phyloP scores from a whole-genome alignment of 202 grass and related monocot species.

The Panicum virgatum region DNA sequence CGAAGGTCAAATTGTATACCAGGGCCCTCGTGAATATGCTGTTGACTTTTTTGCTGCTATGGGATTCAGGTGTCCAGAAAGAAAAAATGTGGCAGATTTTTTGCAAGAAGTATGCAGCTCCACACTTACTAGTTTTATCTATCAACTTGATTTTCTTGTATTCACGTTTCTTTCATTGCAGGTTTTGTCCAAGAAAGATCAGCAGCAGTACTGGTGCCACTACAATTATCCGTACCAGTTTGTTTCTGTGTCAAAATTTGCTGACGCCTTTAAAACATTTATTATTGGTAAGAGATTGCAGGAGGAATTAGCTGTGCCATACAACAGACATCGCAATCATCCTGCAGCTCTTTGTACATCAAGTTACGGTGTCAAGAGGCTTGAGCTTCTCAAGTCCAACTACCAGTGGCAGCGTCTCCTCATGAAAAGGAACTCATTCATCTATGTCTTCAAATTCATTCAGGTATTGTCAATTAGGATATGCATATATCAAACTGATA shows the following conservation, averaged over 20 bases:
- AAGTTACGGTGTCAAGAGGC: constrained; percentile 81
- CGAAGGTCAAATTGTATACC: constrained; percentile 96
- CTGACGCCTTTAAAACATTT: constrained; percentile 80
- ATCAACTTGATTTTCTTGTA: constrained; percentile 6
- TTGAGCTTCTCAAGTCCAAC: constrained; percentile 94
- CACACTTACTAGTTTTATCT: background rate
- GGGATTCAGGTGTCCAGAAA: constrained; percentile 94
- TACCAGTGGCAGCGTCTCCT: constrained; percentile 91
- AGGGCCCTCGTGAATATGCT: constrained; percentile 79
- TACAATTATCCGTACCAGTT: constrained; percentile 89
- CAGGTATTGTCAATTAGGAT: constrained; percentile 63
- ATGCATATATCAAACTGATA: constrained; percentile 5
- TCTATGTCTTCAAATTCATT: constrained; percentile 99
- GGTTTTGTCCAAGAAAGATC: constrained; percentile 99
- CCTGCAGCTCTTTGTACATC: constrained; percentile 88
- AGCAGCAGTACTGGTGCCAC: constrained; percentile 93
- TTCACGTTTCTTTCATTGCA: constrained; percentile 43
- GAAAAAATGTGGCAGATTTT: constrained; percentile 98
- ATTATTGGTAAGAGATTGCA: constrained; percentile 75
- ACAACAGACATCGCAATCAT: constrained; percentile 63
- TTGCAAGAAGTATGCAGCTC: constrained; percentile 85
- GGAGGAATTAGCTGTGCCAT: constrained; percentile 73
- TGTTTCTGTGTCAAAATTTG: constrained; percentile 80
- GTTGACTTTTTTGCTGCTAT: constrained; percentile 85
- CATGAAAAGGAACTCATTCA: constrained; percentile 96